These are phyloP conservation scores for Teunomyces stri DNA, from an alignment of 805 yeast species.

Conservation along the genomic window DNA sequence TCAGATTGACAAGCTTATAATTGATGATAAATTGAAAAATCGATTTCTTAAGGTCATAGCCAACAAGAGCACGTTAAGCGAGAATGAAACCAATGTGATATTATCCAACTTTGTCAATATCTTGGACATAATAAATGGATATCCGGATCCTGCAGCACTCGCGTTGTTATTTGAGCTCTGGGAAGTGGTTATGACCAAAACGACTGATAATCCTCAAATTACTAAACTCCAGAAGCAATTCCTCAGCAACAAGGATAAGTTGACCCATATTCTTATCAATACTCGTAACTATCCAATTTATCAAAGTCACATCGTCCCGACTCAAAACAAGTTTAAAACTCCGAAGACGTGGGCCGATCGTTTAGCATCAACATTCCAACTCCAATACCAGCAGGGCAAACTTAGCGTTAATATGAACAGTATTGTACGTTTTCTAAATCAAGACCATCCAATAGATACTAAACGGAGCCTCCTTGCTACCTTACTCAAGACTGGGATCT, in stretches of 20 bases:
- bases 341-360: constrained; percentile 22
- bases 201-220: constrained; percentile 2
- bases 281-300: constrained; percentile 23
- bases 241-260: constrained; percentile 15
- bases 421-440: constrained; percentile 15
- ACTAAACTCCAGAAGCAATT: constrained; percentile 16
- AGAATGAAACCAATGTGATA: constrained; percentile 13
- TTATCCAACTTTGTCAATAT: constrained; percentile 17
- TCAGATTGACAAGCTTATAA: constrained; percentile 8
- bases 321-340: constrained; percentile 7
- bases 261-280: constrained; percentile 29
- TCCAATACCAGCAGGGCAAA: constrained; percentile 11
- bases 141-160: constrained; percentile 14
- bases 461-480: constrained; percentile 20
- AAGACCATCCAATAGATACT: constrained; percentile 10
- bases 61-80: not conserved
- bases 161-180: constrained; percentile 23
- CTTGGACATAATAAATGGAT: constrained; percentile 22
- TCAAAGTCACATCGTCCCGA: constrained; percentile 15
- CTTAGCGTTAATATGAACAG: constrained; percentile 10
- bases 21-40: constrained; percentile 7
- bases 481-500: constrained; percentile 16
- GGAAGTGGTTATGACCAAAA: constrained; percentile 17
- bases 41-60: constrained; percentile 15
- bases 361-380: constrained; percentile 22